These are phyloP conservation scores for Hyaloperonospora arabidopsidis DNA, from an alignment of 352 stramenopile species.

Conservation along the genomic window DNA sequence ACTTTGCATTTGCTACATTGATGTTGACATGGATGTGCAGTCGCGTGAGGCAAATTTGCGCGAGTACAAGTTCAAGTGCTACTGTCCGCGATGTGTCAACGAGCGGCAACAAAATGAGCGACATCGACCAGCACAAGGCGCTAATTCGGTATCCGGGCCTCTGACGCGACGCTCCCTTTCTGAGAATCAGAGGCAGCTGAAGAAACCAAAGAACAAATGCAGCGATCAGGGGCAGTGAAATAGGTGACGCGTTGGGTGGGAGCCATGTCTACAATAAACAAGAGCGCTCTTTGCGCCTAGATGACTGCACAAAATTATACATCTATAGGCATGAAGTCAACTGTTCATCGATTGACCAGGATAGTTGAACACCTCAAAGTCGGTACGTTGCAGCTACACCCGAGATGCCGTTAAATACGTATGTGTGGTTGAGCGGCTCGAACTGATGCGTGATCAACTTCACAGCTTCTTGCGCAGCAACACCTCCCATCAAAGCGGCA, in stretches of 20 bases:
- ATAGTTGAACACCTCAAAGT: constrained; percentile 34
- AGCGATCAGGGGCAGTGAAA: constrained; percentile 8
- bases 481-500: constrained; percentile 91
- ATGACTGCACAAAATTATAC: constrained; percentile 1
- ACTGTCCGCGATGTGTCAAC: constrained; percentile 47
- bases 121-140: constrained; percentile 1
- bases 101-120: constrained; percentile 22
- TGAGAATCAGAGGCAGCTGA: constrained; percentile 2
- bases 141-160: background rate
- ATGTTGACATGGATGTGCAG: constrained; percentile 65
- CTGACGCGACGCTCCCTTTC: constrained; percentile 1
- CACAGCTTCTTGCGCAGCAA: constrained; percentile 95
- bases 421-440: constrained; percentile 94
- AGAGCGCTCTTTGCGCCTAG: constrained; percentile 10
- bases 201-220: constrained; percentile 18
- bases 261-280: constrained; percentile 5
- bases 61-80: constrained; percentile 79
- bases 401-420: constrained; percentile 97
- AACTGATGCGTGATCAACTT: constrained; percentile 98
- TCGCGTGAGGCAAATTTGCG: constrained; percentile 59
- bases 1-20: constrained; percentile 93
- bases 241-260: constrained; percentile 5
- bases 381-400: constrained; percentile 60
- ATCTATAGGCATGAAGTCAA: background rate
- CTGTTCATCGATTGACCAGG: too few species aligned